Conservation (phyloP, 441 rosid genomes). For the Pelargonium cotyledonis region DNA sequence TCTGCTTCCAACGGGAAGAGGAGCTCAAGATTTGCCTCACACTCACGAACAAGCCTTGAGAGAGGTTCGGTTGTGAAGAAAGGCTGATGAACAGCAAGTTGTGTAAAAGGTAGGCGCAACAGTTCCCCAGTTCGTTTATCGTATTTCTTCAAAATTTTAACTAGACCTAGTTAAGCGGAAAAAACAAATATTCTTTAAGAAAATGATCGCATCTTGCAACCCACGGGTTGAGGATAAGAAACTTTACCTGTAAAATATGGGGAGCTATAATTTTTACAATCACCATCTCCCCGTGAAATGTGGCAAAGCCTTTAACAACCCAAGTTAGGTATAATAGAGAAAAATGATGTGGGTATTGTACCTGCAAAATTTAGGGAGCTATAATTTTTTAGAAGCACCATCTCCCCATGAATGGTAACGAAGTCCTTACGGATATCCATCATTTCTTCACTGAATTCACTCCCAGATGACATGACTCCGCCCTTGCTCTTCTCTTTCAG, state of each 20-base stretch:
- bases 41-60: conserved; percentile 72
- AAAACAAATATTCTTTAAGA: conserved; percentile 19
- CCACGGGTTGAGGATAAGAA: background rate
- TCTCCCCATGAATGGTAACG: conserved; percentile 88
- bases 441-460: conserved; percentile 83
- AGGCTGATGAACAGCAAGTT: conserved; percentile 75
- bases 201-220: conserved; percentile 6
- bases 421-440: conserved; percentile 90
- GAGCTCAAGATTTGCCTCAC: conserved; percentile 87
- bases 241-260: conserved; percentile 7
- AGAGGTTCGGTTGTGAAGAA: conserved; percentile 80
- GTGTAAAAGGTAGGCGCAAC: conserved; percentile 71
- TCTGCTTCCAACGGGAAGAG: conserved; percentile 83
- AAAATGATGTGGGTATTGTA: conserved; percentile 17
- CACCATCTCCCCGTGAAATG: conserved; percentile 14
- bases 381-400: conserved; percentile 93
- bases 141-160: conserved; percentile 83
- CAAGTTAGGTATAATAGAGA: conserved; percentile 8
- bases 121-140: conserved; percentile 85
- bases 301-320: conserved; percentile 10
- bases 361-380: conserved; percentile 94
- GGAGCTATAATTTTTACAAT: conserved; percentile 12
- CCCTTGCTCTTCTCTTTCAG: conserved; percentile 49
- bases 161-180: conserved; percentile 45
- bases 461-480: conserved; percentile 53